A percentile compares a stretch with the other conserved stretches of the same genome.
Conservation (phyloP, 2,329 filamentous ascomycete genomes). For the Penicillium sp. region DNA sequence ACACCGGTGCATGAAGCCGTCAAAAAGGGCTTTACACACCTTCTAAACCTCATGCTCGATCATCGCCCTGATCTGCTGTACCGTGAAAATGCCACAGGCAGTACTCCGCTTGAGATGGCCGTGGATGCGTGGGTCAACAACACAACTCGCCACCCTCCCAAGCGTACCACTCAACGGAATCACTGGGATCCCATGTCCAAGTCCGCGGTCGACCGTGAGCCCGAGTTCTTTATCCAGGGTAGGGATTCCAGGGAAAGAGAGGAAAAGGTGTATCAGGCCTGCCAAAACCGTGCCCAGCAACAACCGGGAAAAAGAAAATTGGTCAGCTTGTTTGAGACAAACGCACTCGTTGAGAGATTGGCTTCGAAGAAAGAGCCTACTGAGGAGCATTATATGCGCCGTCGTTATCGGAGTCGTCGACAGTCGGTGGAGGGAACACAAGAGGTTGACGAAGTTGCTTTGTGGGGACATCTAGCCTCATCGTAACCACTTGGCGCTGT, state of each 20-base stretch:
- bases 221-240: constrained; percentile 10
- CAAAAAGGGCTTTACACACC: constrained; percentile 51
- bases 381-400: not conserved
- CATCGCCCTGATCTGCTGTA: constrained; percentile 60
- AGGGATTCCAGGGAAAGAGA: constrained; percentile 4
- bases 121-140: constrained; percentile 28
- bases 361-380: constrained; percentile 21
- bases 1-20: constrained; percentile 42
- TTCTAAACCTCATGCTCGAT: constrained; percentile 54
- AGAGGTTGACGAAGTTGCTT: constrained; percentile 17
- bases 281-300: constrained; percentile 28
- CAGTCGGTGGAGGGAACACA: not conserved
- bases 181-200: not conserved
- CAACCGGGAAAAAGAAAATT: constrained; percentile 48
- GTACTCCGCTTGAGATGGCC: constrained; percentile 63
- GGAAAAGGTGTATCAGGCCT: constrained; percentile 38
- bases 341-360: constrained; percentile 58
- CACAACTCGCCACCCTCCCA: constrained; percentile 18
- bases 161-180: not conserved
- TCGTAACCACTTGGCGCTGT: not conserved
- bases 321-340: constrained; percentile 59
- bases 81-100: constrained; percentile 73
- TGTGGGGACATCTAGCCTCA: constrained; percentile 1
- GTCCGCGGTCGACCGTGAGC: not conserved
- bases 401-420: not conserved